These are phyloP conservation scores for Ziziphus jujuba DNA, from an alignment of 306 rosid species.

Conservation along the genomic window DNA sequence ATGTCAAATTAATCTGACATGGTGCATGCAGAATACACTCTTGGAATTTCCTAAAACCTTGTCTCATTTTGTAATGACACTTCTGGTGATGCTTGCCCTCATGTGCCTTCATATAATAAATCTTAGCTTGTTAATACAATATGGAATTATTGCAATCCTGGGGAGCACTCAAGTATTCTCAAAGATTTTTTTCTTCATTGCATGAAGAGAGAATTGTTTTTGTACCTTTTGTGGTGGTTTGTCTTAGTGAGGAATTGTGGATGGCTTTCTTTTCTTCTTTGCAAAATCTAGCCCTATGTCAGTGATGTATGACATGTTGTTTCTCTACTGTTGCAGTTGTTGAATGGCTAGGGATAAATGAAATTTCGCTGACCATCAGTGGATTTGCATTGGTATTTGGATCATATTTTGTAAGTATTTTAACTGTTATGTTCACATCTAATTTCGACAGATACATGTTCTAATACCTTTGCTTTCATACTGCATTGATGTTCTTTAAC, in stretches of 20 bases:
- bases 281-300: slow-evolving; percentile 2
- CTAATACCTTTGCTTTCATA: background rate
- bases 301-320: slow-evolving; percentile 1
- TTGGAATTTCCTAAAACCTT: too few relatives aligned
- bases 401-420: slow-evolving; percentile 72
- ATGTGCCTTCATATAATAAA: too few relatives aligned
- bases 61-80: too few relatives aligned
- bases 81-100: too few relatives aligned
- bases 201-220: too few relatives aligned
- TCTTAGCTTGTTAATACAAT: too few relatives aligned
- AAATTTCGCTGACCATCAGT: slow-evolving; percentile 32
- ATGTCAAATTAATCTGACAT: too few relatives aligned
- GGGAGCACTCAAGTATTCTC: too few relatives aligned
- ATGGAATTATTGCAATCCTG: too few relatives aligned
- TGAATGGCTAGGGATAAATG: slow-evolving; percentile 72
- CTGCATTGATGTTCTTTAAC: background rate
- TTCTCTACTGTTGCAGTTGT: slow-evolving; percentile 48
- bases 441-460: slow-evolving; percentile 12
- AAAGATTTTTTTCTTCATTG: too few relatives aligned
- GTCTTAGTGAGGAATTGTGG: background rate
- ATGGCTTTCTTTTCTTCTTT: slow-evolving; percentile 11
- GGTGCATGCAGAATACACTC: too few relatives aligned
- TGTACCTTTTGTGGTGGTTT: too few relatives aligned
- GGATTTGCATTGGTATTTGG: slow-evolving; percentile 55
- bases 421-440: background rate